These are phyloP conservation scores for Trichoderma erinaceum DNA, from an alignment of 495 filamentous ascomycete species.

Conservation along the genomic window DNA sequence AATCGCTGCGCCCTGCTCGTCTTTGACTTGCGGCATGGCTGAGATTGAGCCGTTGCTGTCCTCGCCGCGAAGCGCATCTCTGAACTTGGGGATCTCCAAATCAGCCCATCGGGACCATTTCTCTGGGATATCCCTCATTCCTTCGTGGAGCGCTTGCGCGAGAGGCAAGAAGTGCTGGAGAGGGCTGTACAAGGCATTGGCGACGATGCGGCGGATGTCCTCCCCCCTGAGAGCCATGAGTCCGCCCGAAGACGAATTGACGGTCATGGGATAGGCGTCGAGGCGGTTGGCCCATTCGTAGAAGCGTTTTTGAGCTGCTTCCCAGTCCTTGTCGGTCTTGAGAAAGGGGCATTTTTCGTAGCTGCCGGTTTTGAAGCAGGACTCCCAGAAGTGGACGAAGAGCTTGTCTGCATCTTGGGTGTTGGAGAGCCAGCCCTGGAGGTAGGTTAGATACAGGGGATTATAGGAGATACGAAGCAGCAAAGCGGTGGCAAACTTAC, in stretches of 20 bases:
- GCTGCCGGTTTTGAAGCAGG: constrained; percentile 41
- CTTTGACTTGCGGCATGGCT: constrained; percentile 5
- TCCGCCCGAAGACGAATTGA: constrained; percentile 29
- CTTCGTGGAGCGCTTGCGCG: constrained; percentile 31
- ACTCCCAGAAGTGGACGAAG: constrained; percentile 40
- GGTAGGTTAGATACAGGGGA: background rate
- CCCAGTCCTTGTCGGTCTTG: background rate
- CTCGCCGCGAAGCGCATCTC: background rate
- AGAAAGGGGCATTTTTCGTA: constrained; percentile 24
- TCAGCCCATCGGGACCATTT: background rate
- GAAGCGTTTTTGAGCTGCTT: background rate
- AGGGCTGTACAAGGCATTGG: constrained; percentile 22
- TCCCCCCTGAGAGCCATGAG: constrained; percentile 35
- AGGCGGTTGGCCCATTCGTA: background rate
- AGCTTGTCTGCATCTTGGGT: constrained; percentile 46
- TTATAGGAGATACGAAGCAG: too few species aligned
- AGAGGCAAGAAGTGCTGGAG: constrained; percentile 21
- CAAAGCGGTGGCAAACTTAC: background rate
- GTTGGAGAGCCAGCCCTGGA: constrained; percentile 32
- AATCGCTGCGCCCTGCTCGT: constrained; percentile 33
- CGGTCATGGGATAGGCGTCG: constrained; percentile 21
- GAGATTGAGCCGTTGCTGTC: background rate
- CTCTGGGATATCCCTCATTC: constrained; percentile 24
- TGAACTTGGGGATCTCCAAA: constrained; percentile 12
- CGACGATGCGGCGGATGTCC: constrained; percentile 33